Conservation (phyloP, 2,329 filamentous ascomycete species). For the Colletotrichum tabaci region DNA sequence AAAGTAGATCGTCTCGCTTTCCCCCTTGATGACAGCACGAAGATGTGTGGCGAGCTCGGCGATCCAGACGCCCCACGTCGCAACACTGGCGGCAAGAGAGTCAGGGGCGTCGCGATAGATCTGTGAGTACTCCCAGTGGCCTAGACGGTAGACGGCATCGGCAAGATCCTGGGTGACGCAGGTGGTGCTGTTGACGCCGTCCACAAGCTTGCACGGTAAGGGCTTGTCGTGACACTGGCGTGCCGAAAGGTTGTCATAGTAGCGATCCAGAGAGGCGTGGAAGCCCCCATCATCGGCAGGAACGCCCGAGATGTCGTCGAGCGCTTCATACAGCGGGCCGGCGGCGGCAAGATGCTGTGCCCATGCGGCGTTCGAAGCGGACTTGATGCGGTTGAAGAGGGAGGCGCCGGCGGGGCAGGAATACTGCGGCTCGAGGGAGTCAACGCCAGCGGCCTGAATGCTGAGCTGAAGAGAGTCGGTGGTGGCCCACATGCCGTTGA, state of each 20-base stretch:
- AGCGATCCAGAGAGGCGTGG: constrained; percentile 83
- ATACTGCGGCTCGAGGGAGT: constrained; percentile 83
- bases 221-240: constrained; percentile 83
- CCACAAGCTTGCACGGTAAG: constrained; percentile 75
- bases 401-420: constrained; percentile 68
- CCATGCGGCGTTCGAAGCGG: constrained; percentile 68
- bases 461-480: constrained; percentile 59
- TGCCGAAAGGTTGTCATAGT: constrained; percentile 87
- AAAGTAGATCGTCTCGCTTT: constrained; percentile 65
- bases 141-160: constrained; percentile 80
- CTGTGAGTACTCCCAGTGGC: constrained; percentile 85
- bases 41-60: constrained; percentile 80
- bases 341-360: constrained; percentile 73
- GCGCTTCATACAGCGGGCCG: constrained; percentile 65
- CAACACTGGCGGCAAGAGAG: constrained; percentile 74
- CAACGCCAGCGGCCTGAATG: constrained; percentile 67
- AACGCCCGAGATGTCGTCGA: constrained; percentile 81
- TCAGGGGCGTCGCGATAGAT: constrained; percentile 78
- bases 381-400: constrained; percentile 62
- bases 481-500: constrained; percentile 77
- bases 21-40: constrained; percentile 63
- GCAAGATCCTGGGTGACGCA: constrained; percentile 77
- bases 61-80: constrained; percentile 80
- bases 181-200: constrained; percentile 59
- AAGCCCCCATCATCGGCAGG: constrained; percentile 70